Base-by-base conservation (phyloP, 139 green algal species). In the Coccomyxa sp. region DNA sequence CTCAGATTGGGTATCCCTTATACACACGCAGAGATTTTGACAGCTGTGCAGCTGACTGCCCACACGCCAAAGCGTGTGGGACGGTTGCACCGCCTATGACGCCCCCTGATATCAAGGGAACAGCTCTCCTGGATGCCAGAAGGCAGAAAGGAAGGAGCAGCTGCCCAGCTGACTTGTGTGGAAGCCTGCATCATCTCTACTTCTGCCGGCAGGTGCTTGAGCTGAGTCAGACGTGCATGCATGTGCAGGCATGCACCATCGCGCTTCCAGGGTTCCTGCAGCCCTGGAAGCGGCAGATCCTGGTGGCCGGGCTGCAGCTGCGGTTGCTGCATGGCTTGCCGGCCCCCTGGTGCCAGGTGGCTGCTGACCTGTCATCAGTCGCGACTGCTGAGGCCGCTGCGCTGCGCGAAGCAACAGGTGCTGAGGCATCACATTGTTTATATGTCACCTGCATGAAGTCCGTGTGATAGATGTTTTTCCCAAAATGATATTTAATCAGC, bases 291-390 rank as follows among this genome's bases (percentile, higher is more conserved):
- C 27, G n/a, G 27, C 75, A 79, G 36, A 55, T 74, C 27, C 27
- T 79, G 22, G 24, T 74, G 58, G 75, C 75, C 40, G 75, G 75
- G 24, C 34, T 41, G 55, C 75, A 79, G 36, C 55, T 79, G 36
- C 54, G 75, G 33, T 39, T 79, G 35, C 24, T 79, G 75, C 36
- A 74, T 12, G n/a, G 29, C 33, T 70, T 78, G 74, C 55, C 70
- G 8, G 29, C 54, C 36, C 41, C 7, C 4, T 44, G 34, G 55
- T 54, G n/a, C 16, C n/a, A 29, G 14, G 39, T 79, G 68, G 75
- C 70, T 24, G 7, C 44, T 3, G 54, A 50, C 18, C 24, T 79
- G 31, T 35, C 8, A 7, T n/a, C 54, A 9, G 36, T 79, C 34
- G 75, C 75, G 14, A 36, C 38, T 10, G n/a, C 34, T 38, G 75